Evolutionary conservation across 331 rosid genomes (phyloP), one percentile per base, ranked within the genome.

Genomic region (Ulmus americana): DNA sequence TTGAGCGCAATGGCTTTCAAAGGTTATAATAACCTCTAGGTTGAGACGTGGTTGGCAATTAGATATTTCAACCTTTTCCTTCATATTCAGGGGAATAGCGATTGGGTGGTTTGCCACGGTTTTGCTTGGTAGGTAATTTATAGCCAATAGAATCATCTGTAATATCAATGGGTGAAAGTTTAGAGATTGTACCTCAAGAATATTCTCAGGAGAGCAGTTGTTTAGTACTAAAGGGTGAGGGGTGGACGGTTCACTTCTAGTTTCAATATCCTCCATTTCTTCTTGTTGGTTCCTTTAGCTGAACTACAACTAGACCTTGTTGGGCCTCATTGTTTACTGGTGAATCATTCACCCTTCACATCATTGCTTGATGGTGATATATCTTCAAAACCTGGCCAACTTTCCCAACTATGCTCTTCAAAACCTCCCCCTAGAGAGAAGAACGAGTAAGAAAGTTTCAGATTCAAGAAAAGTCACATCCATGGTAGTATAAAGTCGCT

Each of bases 391-490:
- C 57, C 11, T 52, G 35, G 38, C 57, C 57, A 52, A 0, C 7
- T 52, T 56, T 28, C 57, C 45, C 40, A 42, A 47, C 48, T 63
- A 3, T 46, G 11, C 68, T 46, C 44, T 46, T 63, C 51, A 47
- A 8, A 0, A 10, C 18, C 46, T 64, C 61, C 52, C 51, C 61
- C 42, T 66, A 38, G 10, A 40, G 49, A 64, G 18, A 10, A 3
- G 61, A 64, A 12, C 6, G 50, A 18, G 61, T 7, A 63, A 65
- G 9, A 65, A 65, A 65, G 10, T 52, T 2, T 52, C 49, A 3
- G 6, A 66, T 42, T 66, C 43, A 3, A 53, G 10, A 41, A 64
- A 64, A 10, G 69, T 49, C 7, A 64, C 48, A 49, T 64, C 59
- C 49, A 39, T 50, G n/a, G 59, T 66, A 18, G 50, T 52, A 66